Base-by-base conservation (phyloP, 2,329 filamentous ascomycete species). In the Seiridium cupressi region DNA sequence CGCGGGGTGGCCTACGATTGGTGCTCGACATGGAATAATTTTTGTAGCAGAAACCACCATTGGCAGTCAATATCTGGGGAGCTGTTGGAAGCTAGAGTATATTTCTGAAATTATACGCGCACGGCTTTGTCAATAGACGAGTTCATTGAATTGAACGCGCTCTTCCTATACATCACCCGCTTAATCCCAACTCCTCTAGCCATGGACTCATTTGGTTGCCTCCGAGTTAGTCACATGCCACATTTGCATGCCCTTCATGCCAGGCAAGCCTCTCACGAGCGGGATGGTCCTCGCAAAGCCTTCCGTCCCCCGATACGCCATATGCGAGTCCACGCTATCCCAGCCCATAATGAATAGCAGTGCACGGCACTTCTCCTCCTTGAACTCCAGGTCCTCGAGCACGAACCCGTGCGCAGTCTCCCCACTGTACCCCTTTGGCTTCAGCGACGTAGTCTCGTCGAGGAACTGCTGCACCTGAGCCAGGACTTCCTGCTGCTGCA, bases 301-400 rank as follows among this genome's bases (percentile, higher is more conserved):
- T 40, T 63, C 63, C 8, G 61, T 58, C 32, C 62, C 59, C n/a
- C 64, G 55, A 26, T 62, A 63, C 44, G 60, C 51, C 51, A 36
- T 32, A 40, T 66, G 61, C 13, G 61, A 62, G 46, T 66, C 67
- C 3, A 65, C 18, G 36, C 61, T 65, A 0, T 61, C 58, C 68
- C 69, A 71, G 1, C 68, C 68, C 7, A 68, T 34, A 1, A 51
- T 60, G n/a, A 62, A 44, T 5, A 67, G 51, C 13, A 70, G 59
- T 3, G 55, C 60, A 3, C 66, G 61, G 46, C 58, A 55, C 44
- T 32, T 60, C 54, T 61, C 62, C 5, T 60, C 69, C 13, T 64
- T 57, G 35, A 44, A 60, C 32, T 51, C n/a, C 5, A 68, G 48
- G 26, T 57, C 58, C 63, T 69, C 66, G 1, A 67, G 38, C 1